Evolutionary conservation across 1,139 yeast species (phyloP).

Genomic region (Ogataea hybrid): DNA sequence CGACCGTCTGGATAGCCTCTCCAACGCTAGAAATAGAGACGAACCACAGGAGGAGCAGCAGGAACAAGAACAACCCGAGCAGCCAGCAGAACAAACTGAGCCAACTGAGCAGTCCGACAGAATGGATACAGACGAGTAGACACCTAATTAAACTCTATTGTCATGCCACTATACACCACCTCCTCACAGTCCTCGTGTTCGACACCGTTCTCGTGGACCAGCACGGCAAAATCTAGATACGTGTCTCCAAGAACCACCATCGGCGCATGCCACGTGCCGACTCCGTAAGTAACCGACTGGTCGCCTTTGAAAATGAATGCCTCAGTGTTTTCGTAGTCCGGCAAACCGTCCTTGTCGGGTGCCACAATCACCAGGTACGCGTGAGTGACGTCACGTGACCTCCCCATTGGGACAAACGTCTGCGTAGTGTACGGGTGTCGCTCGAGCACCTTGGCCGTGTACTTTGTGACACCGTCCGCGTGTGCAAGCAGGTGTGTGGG

Average conservation of each 20-base stretch:
- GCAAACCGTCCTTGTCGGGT: constrained; percentile 48
- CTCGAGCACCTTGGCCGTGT: constrained; percentile 71
- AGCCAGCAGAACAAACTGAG: constrained; percentile 6
- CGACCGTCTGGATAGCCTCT: constrained; percentile 51
- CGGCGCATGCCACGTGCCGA: constrained; percentile 87
- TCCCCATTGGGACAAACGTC: constrained; percentile 88
- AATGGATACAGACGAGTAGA: constrained; percentile 51
- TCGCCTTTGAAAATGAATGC: constrained; percentile 80
- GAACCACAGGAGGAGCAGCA: constrained; percentile 42
- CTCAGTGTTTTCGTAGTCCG: constrained; percentile 56
- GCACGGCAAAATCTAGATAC: constrained; percentile 76
- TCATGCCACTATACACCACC: constrained; percentile 57
- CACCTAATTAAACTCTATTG: constrained; percentile 4
- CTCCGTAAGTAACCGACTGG: constrained; percentile 87
- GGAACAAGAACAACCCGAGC: constrained; percentile 20
- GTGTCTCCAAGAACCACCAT: constrained; percentile 71
- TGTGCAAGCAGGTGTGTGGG: constrained; percentile 54
- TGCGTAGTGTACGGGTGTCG: constrained; percentile 89
- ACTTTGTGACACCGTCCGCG: constrained; percentile 32
- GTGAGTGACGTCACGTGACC: constrained; percentile 37
- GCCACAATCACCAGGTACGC: constrained; percentile 86
- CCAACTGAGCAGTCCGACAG: constrained; percentile 24
- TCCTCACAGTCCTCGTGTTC: constrained; percentile 83
- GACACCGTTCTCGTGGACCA: constrained; percentile 79
- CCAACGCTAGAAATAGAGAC: constrained; percentile 48